Evolutionary conservation across 2,329 filamentous ascomycete species (phyloP).

Genomic region (Colletotrichum musicola): DNA sequence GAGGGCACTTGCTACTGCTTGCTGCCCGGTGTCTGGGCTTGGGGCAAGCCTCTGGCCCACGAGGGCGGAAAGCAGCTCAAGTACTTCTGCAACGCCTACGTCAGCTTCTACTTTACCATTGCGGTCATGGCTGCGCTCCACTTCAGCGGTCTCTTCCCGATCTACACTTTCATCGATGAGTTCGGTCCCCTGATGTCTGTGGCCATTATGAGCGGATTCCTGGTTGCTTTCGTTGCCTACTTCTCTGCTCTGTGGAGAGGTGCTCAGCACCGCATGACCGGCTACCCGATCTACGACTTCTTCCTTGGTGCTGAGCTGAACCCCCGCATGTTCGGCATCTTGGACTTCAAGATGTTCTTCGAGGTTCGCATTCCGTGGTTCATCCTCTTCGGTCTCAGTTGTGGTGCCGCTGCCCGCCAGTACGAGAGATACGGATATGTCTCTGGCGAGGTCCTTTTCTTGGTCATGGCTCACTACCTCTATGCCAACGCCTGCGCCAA

Average conservation of each 20-base stretch:
- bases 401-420: slow-evolving; percentile 83
- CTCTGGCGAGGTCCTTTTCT: slow-evolving; percentile 84
- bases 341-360: slow-evolving; percentile 98
- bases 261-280: slow-evolving; percentile 92
- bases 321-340: slow-evolving; percentile 80
- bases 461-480: slow-evolving; percentile 90
- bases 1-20: slow-evolving; percentile 86
- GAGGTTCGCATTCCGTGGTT: slow-evolving; percentile 95
- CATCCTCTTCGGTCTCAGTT: slow-evolving; percentile 83
- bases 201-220: slow-evolving; percentile 89
- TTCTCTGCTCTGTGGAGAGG: slow-evolving; percentile 85
- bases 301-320: slow-evolving; percentile 95
- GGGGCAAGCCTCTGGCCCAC: slow-evolving; percentile 89
- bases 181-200: slow-evolving; percentile 95
- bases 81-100: slow-evolving; percentile 95
- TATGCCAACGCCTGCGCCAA: slow-evolving; percentile 95
- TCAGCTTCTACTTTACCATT: slow-evolving; percentile 90
- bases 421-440: slow-evolving; percentile 89
- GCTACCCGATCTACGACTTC: slow-evolving; percentile 87
- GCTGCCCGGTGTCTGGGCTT: slow-evolving; percentile 87
- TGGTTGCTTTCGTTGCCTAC: slow-evolving; percentile 87
- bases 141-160: slow-evolving; percentile 84
- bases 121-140: slow-evolving; percentile 78
- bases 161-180: slow-evolving; percentile 94
- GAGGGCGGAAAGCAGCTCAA: slow-evolving; percentile 85